These are phyloP conservation scores for Smallanthus sonchifolius DNA, from an alignment of 129 eudicot species.

Conservation along the genomic window DNA sequence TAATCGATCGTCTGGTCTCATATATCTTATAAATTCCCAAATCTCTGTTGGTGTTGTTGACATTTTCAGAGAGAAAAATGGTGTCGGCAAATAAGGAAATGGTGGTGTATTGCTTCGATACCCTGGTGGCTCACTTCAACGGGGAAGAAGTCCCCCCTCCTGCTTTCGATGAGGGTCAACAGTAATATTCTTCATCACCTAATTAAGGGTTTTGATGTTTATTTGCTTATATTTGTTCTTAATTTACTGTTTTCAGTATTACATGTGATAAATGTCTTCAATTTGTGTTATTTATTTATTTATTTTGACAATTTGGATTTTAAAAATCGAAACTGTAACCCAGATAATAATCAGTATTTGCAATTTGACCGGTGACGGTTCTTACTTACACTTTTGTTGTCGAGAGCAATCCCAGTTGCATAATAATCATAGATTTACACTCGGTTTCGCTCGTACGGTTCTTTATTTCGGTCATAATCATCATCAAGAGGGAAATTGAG, in stretches of 20 bases:
- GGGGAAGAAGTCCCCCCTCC: constrained; percentile 63
- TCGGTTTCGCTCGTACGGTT: too few species aligned
- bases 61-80: constrained; percentile 40
- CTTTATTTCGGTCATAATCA: too few species aligned
- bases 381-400: too few species aligned
- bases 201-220: not conserved
- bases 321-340: too few species aligned
- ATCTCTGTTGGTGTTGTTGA: not conserved
- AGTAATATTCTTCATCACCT: constrained; percentile 33
- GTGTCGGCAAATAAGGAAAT: constrained; percentile 90
- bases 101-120: constrained; percentile 91
- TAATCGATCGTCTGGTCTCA: constrained; percentile 1
- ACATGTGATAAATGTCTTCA: not conserved
- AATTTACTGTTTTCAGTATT: not conserved
- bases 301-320: too few species aligned
- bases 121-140: constrained; percentile 78
- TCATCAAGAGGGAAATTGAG: too few species aligned
- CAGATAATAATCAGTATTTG: too few species aligned
- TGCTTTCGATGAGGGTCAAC: constrained; percentile 85
- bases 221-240: not conserved
- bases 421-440: too few species aligned
- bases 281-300: not conserved
- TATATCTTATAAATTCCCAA: not conserved
- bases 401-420: too few species aligned
- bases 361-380: too few species aligned